Base-by-base conservation (phyloP, 2,329 filamentous ascomycete species). In the Hypoxylon sp. region DNA sequence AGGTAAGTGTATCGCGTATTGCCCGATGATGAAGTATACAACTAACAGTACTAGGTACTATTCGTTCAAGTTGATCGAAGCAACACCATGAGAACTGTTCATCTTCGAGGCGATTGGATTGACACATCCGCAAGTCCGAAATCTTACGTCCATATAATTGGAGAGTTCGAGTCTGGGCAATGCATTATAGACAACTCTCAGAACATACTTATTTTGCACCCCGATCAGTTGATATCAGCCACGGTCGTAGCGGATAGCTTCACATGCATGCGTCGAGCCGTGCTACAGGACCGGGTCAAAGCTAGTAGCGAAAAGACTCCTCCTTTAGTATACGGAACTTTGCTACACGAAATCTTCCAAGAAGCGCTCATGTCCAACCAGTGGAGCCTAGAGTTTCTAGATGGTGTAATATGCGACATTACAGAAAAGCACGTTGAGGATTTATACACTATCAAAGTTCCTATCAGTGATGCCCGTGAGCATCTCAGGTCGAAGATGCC, bases 241-340 rank as follows among this genome's bases (percentile, higher is more conserved):
- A 97, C 94, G 0, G 91, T 95, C 4, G 89, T 99, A 31, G 92
- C 91, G n/a, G 94, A 99, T 71, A 96, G 94, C 0, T 96, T 97
- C 68, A 87, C 86, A 16, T 99, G 94, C 67, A 87, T 89, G 68
- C 88, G 94, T 12, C 88, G 93, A 58, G 91, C 94, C 20, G 93
- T 97, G 1, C 81, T 99, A 17, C 92, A 97, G 70, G 93, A 99
- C 69, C 87, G 94, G 21, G 88, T 99, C 63, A 97, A 97, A 71
- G 90, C 91, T 6, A 93, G 91, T 0, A 88, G 87, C 63, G 89
- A 91, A 59, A 81, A 90, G 2, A 90, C 86, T 32, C 82, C 89
- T 23, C 84, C 92, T 1, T 85, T 96, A 63, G 85, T 97, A 0
- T 97, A 97, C 67, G 94, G 94, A 36, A 94, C 90, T 26, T 87